Base-by-base conservation (phyloP, 2,329 filamentous ascomycete genomes). In the Phymatotrichopsis omnivora region DNA sequence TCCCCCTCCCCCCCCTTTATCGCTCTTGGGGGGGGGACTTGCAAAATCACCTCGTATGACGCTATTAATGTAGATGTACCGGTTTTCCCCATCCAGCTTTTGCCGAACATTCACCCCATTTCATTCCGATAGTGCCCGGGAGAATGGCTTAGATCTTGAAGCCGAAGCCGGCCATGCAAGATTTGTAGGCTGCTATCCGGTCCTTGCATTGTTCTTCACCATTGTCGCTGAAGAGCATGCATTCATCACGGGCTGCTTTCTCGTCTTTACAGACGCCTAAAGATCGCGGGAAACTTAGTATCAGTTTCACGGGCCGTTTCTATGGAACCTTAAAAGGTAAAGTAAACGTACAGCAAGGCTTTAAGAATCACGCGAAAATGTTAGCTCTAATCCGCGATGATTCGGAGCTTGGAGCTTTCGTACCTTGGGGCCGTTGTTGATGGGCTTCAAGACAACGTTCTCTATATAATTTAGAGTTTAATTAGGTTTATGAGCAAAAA, bases 151-250 rank as follows among this genome's bases (percentile, higher is more conserved):
- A 54, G 30, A 55, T 20, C 16, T 85, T 81, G 71, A 93, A 98
- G 12, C 91, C 91, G 61, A 82, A 96, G 8, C 85, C 82, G 47
- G 79, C 78, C 91, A 98, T 96, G 66, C 91, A 98, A 57, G 68
- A 77, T 68, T 78, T 80, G 70, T 98, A 98, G 62, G 84, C 78
- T 22, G 85, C 76, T 54, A 98, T 82, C 52, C 85, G 74, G 39
- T 79, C 74, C 65, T 79, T 74, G 73, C 91, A 98, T 60, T 93
- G 86, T 60, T 76, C 73, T 59, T 84, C 75, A 29, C 91, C 85
- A 62, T 95, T 82, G 60, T 80, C 73, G 45, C 85, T 93, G 70
- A 96, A 95, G 45, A 98, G 82, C 89, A 98, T 96, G 72, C 91
- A 98, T 67, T 98, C 87, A 68, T 98, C 91, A 54, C 91, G 85